Percentiles rank a stretch among this genome's conserved stretches.
These are phyloP conservation scores for Striga asiatica DNA, from an alignment of 257 asterid genomes.

Conservation along the genomic window DNA sequence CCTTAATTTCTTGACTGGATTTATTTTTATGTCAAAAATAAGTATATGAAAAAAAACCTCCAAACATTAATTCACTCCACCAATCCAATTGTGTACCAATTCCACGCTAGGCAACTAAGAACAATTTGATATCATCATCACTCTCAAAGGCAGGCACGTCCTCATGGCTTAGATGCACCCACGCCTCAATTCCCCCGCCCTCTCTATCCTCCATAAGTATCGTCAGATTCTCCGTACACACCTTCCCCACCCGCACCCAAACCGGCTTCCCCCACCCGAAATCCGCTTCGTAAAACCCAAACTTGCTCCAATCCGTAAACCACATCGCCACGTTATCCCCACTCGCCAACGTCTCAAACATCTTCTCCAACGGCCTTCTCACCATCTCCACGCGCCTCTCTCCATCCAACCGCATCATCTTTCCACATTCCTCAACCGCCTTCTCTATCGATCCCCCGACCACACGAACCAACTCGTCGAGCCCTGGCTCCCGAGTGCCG, in stretches of 20 bases:
- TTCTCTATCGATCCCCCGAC: not conserved
- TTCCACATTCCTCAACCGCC: not conserved
- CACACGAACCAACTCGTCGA: slow-evolving; percentile 3
- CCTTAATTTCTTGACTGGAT: too few relatives aligned
- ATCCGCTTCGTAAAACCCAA: slow-evolving; percentile 23
- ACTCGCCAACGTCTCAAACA: not conserved
- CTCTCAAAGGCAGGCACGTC: not conserved
- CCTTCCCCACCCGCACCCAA: not conserved
- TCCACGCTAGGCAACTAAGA: not conserved
- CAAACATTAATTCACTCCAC: too few relatives aligned
- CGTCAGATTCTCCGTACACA: not conserved
- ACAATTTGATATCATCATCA: slow-evolving; percentile 14
- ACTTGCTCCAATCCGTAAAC: slow-evolving; percentile 24
- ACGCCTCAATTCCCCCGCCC: not conserved
- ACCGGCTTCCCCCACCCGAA: slow-evolving; percentile 28
- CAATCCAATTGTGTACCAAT: not conserved
- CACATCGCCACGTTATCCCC: not conserved
- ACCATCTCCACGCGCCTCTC: not conserved
- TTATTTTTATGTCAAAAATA: too few relatives aligned
- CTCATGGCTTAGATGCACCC: not conserved
- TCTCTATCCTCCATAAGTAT: slow-evolving; percentile 4
- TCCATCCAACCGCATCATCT: not conserved
- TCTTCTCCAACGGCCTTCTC: not conserved
- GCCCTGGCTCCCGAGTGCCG: not conserved
- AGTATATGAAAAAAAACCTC: too few relatives aligned